Evolutionary conservation across 2,329 filamentous ascomycete species (phyloP).

Genomic region (Phaeosphaeriaceae sp.): DNA sequence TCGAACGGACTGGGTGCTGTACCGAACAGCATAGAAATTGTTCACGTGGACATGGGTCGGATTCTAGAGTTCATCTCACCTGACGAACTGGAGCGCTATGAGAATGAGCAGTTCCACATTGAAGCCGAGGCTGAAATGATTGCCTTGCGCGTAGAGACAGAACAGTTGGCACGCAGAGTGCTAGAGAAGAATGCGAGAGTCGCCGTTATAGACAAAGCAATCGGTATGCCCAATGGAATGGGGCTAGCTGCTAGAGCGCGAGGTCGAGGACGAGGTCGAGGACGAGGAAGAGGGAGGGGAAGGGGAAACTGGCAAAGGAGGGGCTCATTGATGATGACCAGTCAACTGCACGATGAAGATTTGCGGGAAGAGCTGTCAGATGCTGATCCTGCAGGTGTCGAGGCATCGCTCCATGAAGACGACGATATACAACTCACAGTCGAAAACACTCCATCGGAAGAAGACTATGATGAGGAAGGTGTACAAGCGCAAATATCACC

Average conservation of each 20-base stretch:
- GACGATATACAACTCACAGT: constrained; percentile 12
- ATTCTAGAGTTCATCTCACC: constrained; percentile 40
- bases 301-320: constrained; percentile 19
- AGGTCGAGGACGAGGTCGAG: constrained; percentile 14
- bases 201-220: constrained; percentile 13
- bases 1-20: constrained; percentile 3
- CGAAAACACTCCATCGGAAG: constrained; percentile 19
- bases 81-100: constrained; percentile 40
- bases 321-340: not conserved
- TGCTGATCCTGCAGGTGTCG: not conserved
- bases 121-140: constrained; percentile 36
- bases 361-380: constrained; percentile 3
- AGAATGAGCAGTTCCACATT: constrained; percentile 38
- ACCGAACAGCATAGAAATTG: constrained; percentile 13
- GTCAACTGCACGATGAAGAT: constrained; percentile 5
- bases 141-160: constrained; percentile 24
- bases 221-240: constrained; percentile 14
- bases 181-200: constrained; percentile 34
- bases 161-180: constrained; percentile 23
- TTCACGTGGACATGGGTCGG: constrained; percentile 34
- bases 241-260: constrained; percentile 11
- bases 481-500: constrained; percentile 22
- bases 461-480: constrained; percentile 11
- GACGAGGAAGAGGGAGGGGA: constrained; percentile 22
- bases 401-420: not conserved